Evolutionary conservation across 2,329 filamentous ascomycete genomes (phyloP), one percentile per base, ranked within the genome.

Genomic region (Cyanodermella asteris): DNA sequence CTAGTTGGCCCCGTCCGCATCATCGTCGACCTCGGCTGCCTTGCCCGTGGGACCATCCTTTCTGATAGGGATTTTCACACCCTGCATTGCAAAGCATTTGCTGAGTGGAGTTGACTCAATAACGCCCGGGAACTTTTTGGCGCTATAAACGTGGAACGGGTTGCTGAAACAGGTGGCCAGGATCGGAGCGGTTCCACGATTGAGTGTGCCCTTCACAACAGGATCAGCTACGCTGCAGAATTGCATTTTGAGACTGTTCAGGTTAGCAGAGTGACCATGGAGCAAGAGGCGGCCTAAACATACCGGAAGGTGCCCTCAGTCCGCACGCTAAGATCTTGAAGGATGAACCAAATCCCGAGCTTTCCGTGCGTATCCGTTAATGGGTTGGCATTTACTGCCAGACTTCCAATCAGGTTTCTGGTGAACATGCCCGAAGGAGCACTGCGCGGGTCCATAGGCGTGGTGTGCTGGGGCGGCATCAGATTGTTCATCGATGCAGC

Each of bases 81-180:
- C 87, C 42, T 97, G 87, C 2, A 66, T 61, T 4, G 87, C 84
- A 51, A 97, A 94, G 32, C 70, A 77, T 48, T 90, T 91, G 59
- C 82, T 93, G 11, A 94, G 55, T 4, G 69, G 52, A 0, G 87
- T 97, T 46, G 76, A 90, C 45, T 94, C 84, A 29, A 91, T 91
- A 2, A 97, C 87, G 20, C 87, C 87, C 0, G 87, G 87, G 48
- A 97, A 97, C 42, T 93, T 93, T 61, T 97, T 97, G 23, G 87
- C 87, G 3, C 78, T 91, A 50, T 74, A 94, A 16, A 97, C 87
- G 27, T 80, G 77, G 56, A 97, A 94, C 3, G 70, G 62, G 4
- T 91, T 75, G 23, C 77, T 90, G 50, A 84, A 94, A 38, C 70
- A 72, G 6, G 72, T 74, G 1, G 84, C 81, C 11, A 94, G 61